A percentile compares a stretch with the other conserved stretches of the same genome.
Evolutionary conservation across 164 flowering plant species (phyloP).

Genomic region (Stephania cephalantha): DNA sequence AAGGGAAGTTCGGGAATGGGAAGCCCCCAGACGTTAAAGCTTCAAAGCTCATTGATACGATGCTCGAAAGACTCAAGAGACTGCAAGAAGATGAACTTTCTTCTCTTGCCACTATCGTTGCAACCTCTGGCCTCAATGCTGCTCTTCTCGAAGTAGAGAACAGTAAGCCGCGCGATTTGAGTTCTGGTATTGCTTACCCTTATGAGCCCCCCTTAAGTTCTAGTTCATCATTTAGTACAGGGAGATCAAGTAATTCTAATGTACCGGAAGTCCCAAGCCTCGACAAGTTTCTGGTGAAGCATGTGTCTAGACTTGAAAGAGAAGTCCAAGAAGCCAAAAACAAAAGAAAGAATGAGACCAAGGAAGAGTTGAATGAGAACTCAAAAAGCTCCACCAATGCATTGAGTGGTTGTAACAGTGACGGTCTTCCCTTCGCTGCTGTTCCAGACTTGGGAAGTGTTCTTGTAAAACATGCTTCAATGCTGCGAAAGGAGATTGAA

Average conservation of each 20-base stretch:
- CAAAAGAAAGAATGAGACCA: slow-evolving; percentile 26
- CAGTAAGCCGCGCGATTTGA: slow-evolving; percentile 29
- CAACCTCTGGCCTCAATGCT: slow-evolving; percentile 92
- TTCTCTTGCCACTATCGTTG: slow-evolving; percentile 91
- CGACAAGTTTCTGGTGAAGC: slow-evolving; percentile 83
- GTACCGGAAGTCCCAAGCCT: slow-evolving; percentile 61
- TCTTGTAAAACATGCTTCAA: slow-evolving; percentile 56
- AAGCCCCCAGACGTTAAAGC: slow-evolving; percentile 25
- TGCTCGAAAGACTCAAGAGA: slow-evolving; percentile 70
- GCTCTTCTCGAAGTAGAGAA: slow-evolving; percentile 58
- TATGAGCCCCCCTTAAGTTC: slow-evolving; percentile 13
- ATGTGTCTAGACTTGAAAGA: slow-evolving; percentile 69
- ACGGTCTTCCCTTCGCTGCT: slow-evolving; percentile 6
- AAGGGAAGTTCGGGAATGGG: slow-evolving; percentile 27
- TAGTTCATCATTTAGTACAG: background rate
- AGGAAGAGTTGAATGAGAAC: slow-evolving; percentile 18
- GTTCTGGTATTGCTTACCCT: slow-evolving; percentile 16
- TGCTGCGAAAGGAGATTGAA: slow-evolving; percentile 54
- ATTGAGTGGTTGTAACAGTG: slow-evolving; percentile 1
- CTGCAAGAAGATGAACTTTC: slow-evolving; percentile 81
- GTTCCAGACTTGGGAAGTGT: slow-evolving; percentile 52
- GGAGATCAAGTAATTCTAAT: slow-evolving; percentile 20
- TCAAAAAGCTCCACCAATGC: slow-evolving; percentile 6
- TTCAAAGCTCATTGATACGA: slow-evolving; percentile 50
- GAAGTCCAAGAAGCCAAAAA: slow-evolving; percentile 80